phyloP scores from a whole-genome alignment of 352 stramenopile species.

The Globisporangium echinulatum region DNA sequence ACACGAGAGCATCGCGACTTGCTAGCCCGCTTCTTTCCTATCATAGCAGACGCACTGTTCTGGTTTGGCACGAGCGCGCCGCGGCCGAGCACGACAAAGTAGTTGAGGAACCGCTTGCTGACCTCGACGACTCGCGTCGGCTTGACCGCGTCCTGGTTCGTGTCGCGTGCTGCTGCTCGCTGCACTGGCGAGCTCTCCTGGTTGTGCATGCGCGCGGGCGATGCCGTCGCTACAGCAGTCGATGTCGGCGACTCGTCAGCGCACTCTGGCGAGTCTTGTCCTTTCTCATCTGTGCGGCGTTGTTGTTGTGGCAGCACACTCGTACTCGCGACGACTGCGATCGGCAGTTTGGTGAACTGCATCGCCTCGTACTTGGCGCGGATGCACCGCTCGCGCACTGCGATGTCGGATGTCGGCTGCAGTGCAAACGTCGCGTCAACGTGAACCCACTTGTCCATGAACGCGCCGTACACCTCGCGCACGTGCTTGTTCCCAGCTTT shows the following conservation, averaged over 20 bases:
- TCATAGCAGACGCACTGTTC: conserved; percentile 33
- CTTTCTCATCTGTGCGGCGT: conserved; percentile 33
- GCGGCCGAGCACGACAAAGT: conserved; percentile 76
- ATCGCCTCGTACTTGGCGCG: conserved; percentile 65
- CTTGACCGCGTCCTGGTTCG: conserved; percentile 30
- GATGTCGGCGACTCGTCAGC: conserved; percentile 27
- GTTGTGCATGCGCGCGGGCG: conserved; percentile 9
- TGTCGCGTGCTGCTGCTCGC: conserved; percentile 14
- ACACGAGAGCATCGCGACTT: neutral
- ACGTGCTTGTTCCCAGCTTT: conserved; percentile 70
- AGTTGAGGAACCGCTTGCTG: conserved; percentile 76
- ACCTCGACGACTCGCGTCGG: conserved; percentile 62
- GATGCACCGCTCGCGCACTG: conserved; percentile 41
- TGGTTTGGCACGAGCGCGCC: conserved; percentile 52
- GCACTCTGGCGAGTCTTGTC: conserved; percentile 42
- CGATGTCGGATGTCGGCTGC: conserved; percentile 31
- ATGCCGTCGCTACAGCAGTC: conserved; percentile 6
- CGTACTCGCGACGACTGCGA: neutral
- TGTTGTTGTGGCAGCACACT: neutral
- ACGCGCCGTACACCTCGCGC: conserved; percentile 49
- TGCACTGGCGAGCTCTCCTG: conserved; percentile 28
- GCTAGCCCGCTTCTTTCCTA: too few relatives aligned
- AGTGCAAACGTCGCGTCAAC: conserved; percentile 32
- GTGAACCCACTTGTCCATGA: conserved; percentile 47
- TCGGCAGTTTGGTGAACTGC: conserved; percentile 53